Percentiles rank a stretch among this genome's conserved stretches.
Conservation (phyloP, 2,329 filamentous ascomycete species). For the Saccharata proteae region DNA sequence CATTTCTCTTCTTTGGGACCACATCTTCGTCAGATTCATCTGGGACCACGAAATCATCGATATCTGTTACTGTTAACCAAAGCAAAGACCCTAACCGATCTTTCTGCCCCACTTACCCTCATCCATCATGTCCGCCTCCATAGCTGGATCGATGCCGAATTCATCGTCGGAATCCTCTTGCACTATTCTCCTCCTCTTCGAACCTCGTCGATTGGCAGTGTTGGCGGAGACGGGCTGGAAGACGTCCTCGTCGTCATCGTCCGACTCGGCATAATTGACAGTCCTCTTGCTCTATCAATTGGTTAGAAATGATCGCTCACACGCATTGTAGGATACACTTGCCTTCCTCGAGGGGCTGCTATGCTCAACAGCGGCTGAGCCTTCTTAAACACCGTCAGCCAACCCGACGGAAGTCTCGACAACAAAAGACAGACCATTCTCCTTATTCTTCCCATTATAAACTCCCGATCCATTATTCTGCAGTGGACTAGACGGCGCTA, state of each 20-base stretch:
- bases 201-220: conserved; percentile 30
- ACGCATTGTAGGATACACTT: conserved; percentile 19
- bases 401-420: conserved; percentile 27
- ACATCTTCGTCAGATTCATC: conserved; percentile 70
- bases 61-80: conserved; percentile 36
- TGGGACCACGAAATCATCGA: conserved; percentile 78
- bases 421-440: conserved; percentile 37
- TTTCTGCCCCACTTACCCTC: conserved; percentile 35
- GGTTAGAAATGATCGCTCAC: too few species aligned
- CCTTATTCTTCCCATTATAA: conserved; percentile 42
- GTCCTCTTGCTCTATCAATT: conserved; percentile 34
- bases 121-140: conserved; percentile 42
- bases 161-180: conserved; percentile 55
- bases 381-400: conserved; percentile 31
- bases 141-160: conserved; percentile 47
- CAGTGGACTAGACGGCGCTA: conserved; percentile 56
- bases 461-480: too few species aligned
- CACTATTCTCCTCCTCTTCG: conserved; percentile 46
- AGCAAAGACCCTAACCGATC: background rate
- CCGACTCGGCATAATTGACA: conserved; percentile 8
- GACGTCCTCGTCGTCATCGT: conserved; percentile 55
- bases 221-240: conserved; percentile 44
- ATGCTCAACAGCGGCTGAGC: conserved; percentile 30
- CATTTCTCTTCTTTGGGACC: conserved; percentile 56
- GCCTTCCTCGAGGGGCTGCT: conserved; percentile 78